A percentile compares a stretch with the other conserved stretches of the same genome.
Conservation (phyloP, 139 green algal genomes). For the Asterochloris sp. region DNA sequence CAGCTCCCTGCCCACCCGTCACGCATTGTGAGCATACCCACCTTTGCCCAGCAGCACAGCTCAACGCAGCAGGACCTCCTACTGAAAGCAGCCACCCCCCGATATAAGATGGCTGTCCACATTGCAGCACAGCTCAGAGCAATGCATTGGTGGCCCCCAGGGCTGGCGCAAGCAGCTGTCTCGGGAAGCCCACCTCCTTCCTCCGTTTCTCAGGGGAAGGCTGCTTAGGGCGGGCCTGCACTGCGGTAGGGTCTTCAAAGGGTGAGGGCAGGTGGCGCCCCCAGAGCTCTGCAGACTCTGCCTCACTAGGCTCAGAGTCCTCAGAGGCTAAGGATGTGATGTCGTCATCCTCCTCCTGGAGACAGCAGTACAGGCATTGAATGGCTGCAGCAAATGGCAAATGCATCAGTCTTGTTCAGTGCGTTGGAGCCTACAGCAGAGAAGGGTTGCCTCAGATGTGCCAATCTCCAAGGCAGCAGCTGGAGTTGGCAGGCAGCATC, state of each 20-base stretch:
- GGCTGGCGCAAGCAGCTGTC: not conserved
- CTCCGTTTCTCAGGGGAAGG: not conserved
- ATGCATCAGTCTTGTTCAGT: not conserved
- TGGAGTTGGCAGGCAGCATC: not conserved
- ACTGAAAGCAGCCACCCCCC: not conserved
- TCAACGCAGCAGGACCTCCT: no score
- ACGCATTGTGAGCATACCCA: no score
- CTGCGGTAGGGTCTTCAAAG: constrained; percentile 9
- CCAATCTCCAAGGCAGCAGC: no score
- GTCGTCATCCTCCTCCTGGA: constrained; percentile 11
- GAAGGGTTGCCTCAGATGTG: not conserved
- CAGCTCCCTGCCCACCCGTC: no score
- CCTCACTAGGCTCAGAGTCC: constrained; percentile 2
- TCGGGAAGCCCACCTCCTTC: not conserved
- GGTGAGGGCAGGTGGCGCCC: constrained; percentile 2
- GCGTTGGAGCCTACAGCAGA: not conserved
- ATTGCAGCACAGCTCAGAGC: not conserved
- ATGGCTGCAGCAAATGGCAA: not conserved
- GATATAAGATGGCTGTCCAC: not conserved
- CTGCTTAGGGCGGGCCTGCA: not conserved
- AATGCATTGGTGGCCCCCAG: constrained; percentile 2
- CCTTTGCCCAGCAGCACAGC: no score
- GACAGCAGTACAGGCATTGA: not conserved
- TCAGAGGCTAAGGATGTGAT: constrained; percentile 1
- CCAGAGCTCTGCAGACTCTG: not conserved